Evolutionary conservation across 495 filamentous ascomycete species (phyloP).

Genomic region (Viridothelium virens): DNA sequence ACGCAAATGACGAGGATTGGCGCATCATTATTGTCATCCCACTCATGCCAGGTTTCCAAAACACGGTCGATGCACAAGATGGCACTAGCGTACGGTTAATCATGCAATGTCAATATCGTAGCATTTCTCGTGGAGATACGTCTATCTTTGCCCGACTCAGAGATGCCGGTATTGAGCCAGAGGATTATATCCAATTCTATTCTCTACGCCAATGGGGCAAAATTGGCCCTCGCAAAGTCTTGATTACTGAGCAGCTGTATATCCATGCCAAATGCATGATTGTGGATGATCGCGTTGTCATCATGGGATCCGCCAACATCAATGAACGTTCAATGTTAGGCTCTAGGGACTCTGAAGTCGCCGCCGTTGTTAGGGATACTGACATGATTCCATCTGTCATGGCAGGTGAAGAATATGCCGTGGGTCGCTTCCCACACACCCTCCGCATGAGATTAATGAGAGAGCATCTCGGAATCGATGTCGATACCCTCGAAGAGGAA

Average conservation of each 20-base stretch:
- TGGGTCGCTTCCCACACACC: slow-evolving; percentile 87
- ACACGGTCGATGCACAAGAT: slow-evolving; percentile 86
- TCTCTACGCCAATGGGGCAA: slow-evolving; percentile 88
- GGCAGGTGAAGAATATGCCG: slow-evolving; percentile 78
- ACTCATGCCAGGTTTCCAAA: slow-evolving; percentile 96
- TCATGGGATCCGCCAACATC: slow-evolving; percentile 98
- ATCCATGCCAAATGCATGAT: slow-evolving; percentile 98
- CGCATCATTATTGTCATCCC: slow-evolving; percentile 90
- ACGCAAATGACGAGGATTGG: slow-evolving; percentile 82
- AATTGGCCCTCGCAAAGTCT: slow-evolving; percentile 69
- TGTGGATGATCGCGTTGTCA: slow-evolving; percentile 84
- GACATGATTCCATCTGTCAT: slow-evolving; percentile 91
- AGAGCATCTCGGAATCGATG: slow-evolving; percentile 91
- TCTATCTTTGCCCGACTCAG: slow-evolving; percentile 86
- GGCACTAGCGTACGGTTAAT: slow-evolving; percentile 91
- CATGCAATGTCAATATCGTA: slow-evolving; percentile 96
- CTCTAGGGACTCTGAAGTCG: slow-evolving; percentile 82
- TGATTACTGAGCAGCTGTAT: slow-evolving; percentile 95
- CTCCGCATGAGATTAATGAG: slow-evolving; percentile 91
- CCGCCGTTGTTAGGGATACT: slow-evolving; percentile 84
- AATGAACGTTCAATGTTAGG: slow-evolving; percentile 97
- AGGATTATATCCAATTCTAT: slow-evolving; percentile 95
- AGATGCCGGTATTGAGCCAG: slow-evolving; percentile 79
- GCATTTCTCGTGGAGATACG: slow-evolving; percentile 87
- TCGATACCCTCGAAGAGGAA: slow-evolving; percentile 66